Conservation (phyloP, 306 rosid species). For the Prunus mongolica region DNA sequence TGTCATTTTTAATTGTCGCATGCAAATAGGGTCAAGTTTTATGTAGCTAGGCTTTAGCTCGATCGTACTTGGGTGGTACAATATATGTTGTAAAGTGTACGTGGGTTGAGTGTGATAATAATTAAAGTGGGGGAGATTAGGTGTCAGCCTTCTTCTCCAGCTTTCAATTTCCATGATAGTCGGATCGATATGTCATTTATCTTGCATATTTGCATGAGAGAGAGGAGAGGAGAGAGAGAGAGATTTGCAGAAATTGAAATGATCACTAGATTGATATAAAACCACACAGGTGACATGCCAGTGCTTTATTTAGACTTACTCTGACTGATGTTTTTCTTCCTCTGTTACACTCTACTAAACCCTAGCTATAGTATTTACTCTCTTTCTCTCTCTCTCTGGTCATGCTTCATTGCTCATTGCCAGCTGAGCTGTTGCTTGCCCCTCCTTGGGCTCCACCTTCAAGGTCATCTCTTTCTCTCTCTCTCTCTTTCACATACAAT, state of each 20-base stretch:
- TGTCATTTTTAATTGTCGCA: neutral
- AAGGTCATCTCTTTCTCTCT: neutral
- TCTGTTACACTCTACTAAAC: neutral
- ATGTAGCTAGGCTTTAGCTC: no score
- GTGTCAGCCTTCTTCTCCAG: neutral
- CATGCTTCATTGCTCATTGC: neutral
- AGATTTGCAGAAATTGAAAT: neutral
- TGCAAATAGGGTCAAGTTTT: neutral
- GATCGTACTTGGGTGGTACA: constrained; percentile 25
- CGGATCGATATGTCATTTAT: neutral
- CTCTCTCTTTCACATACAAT: no score
- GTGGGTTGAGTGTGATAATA: constrained; percentile 26
- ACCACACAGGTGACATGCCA: neutral
- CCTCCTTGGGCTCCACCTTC: neutral
- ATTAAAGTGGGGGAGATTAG: neutral
- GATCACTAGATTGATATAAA: neutral
- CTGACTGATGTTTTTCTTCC: constrained; percentile 6
- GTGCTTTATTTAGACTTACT: neutral
- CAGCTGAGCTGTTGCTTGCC: neutral
- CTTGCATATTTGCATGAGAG: neutral
- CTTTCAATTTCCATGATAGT: neutral
- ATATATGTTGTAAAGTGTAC: neutral
- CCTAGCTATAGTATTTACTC: neutral
- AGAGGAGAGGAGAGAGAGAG: neutral
- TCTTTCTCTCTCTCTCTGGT: neutral